Evolutionary conservation across 176 grass and related monocot genomes (phyloP), one percentile per base, ranked within the genome.

Genomic region (Oryza nivara): DNA sequence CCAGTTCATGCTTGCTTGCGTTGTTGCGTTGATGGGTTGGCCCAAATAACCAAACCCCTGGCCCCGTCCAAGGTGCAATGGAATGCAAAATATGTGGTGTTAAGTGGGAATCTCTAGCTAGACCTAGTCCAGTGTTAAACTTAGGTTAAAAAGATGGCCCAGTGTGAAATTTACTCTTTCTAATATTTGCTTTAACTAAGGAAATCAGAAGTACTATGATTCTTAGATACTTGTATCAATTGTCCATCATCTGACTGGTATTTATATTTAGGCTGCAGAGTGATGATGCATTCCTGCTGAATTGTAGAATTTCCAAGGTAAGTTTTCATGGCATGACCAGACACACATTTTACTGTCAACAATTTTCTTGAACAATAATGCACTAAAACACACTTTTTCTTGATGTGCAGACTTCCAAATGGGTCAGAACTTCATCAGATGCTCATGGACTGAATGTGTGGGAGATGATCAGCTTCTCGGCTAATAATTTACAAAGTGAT

Each of bases 191-290:
- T 67, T 17, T 34, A 22, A 46, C 56, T 69, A 44, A 44, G 15
- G 4, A 51, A 30, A 75, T 17, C 47, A 81, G 16, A n/a, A 9
- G 38, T 1, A 10, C 11, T 70, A 25, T 51, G 4, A 11, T 45
- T 16, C 9, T 44, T 20, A 77, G 9, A 20, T 68, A n/a, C 40
- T 14, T 77, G 23, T 68, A 38, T 77, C 65, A 71, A 1, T 28
- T 0, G 43, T 17, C 36, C 22, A 72, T 68, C 15, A 8, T 63
- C 9, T 49, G 71, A 83, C 63, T 72, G 41, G 43, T 87, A 70
- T 64, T 84, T 43, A 23, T 66, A 70, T 75, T 70, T 81, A 91
- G 89, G 80, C 85, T 65, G 76, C 75, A 54, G 89, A 90, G 63
- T 90, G 70, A 90, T 74, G 68, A 74, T 79, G 40, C 38, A 30